phyloP scores from a whole-genome alignment of 805 yeast genomes.

The Kuraishia ogatae region DNA sequence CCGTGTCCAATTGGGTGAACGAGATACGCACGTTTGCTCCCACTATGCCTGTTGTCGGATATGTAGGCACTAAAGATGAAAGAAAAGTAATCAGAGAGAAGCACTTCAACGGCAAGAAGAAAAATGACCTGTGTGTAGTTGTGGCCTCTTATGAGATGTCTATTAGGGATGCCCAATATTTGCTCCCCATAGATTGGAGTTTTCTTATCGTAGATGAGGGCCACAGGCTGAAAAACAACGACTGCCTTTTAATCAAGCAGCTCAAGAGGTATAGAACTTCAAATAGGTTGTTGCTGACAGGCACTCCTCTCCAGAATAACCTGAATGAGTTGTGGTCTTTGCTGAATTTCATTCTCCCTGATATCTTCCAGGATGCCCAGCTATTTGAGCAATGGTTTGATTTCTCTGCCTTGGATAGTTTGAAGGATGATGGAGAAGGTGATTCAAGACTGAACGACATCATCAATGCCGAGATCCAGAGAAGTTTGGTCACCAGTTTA shows the following conservation, averaged over 20 bases:
- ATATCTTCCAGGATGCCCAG: constrained; percentile 83
- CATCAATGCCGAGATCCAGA: constrained; percentile 50
- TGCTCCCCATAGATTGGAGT: constrained; percentile 59
- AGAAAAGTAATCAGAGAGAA: constrained; percentile 35
- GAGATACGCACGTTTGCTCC: constrained; percentile 78
- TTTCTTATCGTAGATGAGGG: constrained; percentile 93
- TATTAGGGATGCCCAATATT: constrained; percentile 52
- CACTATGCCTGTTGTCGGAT: constrained; percentile 46
- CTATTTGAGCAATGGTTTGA: constrained; percentile 94
- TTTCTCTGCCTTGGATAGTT: constrained; percentile 47
- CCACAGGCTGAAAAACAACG: constrained; percentile 79
- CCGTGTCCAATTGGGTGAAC: constrained; percentile 75
- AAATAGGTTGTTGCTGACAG: constrained; percentile 77
- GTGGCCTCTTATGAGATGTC: constrained; percentile 80
- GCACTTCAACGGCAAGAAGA: constrained; percentile 9
- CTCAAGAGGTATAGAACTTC: constrained; percentile 59
- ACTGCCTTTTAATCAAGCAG: constrained; percentile 65
- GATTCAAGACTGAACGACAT: constrained; percentile 37
- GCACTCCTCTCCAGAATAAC: constrained; percentile 95
- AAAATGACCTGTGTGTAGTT: constrained; percentile 38
- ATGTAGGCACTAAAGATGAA: constrained; percentile 54
- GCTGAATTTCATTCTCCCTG: constrained; percentile 85
- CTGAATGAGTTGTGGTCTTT: constrained; percentile 87
- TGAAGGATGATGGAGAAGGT: constrained; percentile 17
- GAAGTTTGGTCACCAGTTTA: constrained; percentile 59